phyloP scores from a whole-genome alignment of 2,329 filamentous ascomycete species.

The Coniella vitis region DNA sequence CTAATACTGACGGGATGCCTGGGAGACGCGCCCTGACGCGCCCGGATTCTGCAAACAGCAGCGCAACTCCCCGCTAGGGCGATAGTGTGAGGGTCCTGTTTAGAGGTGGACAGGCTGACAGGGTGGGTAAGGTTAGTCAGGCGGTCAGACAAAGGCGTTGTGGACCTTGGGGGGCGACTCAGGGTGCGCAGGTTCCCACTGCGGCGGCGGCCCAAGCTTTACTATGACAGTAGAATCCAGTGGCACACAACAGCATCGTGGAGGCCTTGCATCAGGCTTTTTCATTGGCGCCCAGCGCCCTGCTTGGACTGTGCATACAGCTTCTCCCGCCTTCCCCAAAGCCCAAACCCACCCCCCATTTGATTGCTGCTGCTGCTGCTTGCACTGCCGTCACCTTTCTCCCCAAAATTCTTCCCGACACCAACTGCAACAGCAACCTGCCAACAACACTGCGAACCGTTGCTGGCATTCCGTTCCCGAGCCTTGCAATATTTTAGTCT shows the following conservation, averaged over 20 bases:
- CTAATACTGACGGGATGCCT: not conserved
- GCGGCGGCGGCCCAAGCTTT: no score
- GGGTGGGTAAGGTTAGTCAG: no score
- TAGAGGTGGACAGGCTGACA: no score
- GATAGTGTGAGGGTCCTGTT: no score
- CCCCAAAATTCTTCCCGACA: constrained; percentile 16
- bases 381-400: constrained; percentile 10
- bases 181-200: no score
- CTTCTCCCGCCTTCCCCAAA: constrained; percentile 4
- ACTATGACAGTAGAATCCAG: not conserved
- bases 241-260: not conserved
- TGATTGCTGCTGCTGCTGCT: not conserved
- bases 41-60: no score
- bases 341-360: constrained; percentile 10
- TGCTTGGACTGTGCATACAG: not conserved
- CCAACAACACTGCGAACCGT: constrained; percentile 3
- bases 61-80: no score
- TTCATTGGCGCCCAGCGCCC: not conserved
- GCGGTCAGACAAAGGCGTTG: not conserved
- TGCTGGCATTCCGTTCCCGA: constrained; percentile 1
- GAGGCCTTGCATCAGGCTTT: constrained; percentile 3
- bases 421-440: constrained; percentile 4
- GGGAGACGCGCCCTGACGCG: no score
- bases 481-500: not conserved
- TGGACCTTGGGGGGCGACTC: no score